Base-by-base conservation (phyloP, 345 rosid species). In the Eucalyptus microcorys region DNA sequence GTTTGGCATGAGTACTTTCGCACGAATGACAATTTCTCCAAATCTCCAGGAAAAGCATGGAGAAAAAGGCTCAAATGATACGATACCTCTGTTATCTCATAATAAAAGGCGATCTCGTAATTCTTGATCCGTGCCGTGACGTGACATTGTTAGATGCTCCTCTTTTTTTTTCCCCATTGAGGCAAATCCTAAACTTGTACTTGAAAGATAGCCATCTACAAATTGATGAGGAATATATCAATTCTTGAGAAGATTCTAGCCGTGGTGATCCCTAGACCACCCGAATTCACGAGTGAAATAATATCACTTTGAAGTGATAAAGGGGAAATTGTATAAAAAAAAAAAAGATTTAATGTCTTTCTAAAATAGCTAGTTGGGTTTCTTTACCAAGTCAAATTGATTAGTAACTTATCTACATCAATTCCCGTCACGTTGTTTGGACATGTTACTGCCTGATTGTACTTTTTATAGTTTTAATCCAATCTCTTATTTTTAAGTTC, bases 51-150 rank as follows among this genome's bases (percentile, higher is more conserved):
- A 12, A 12, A 27, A 59, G 68, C 68, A 27, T 27, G 32, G n/a
- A 59, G 14, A 27, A 59, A 59, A 27, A 30, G 68, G 68, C 32
- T 59, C 4, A 14, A 12, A 11, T 59, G 7, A 14, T 6, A 12
- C 2, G 32, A 27, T 27, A 6, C 2, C 68, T 27, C 32, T 1
- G 0, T 27, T 12, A 27, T 13, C 16, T 30, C 16, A 5, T 3
- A 1, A 59, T 59, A 30, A 59, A 59, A 59, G 8, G 16, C 0
- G 3, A 27, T 59, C 8, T 59, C 1, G 15, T 59, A 59, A 13
- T 5, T 27, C 16, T 59, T 59, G 1, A 27, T 12, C 16, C 2
- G 0, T 55, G 61, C 32, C 0, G 4, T 53, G 26, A 21, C 1
- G 7, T 57, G n/a, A 59, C 7, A 0, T 59, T 27, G 14, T 12